phyloP scores from a whole-genome alignment of 1,139 yeast species.

The Neolecta irregularis region DNA sequence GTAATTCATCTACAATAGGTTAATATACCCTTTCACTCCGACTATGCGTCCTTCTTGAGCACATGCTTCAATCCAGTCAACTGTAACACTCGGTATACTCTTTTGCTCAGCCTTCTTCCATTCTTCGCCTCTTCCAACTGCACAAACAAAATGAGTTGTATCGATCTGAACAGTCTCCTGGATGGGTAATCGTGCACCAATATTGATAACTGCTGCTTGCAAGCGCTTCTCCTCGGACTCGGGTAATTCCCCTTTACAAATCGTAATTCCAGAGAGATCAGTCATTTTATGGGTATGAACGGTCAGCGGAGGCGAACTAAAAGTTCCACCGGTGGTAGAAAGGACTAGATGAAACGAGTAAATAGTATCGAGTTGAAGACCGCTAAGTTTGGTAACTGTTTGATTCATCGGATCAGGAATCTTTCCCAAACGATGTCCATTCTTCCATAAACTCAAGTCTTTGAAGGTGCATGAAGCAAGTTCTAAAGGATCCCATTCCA shows the following conservation, averaged over 20 bases:
- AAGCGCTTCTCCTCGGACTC: slow-evolving; percentile 34
- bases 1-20: too few species aligned
- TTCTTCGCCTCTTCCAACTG: slow-evolving; percentile 49
- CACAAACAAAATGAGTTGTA: slow-evolving; percentile 85
- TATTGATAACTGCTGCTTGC: slow-evolving; percentile 18
- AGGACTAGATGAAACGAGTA: slow-evolving; percentile 68
- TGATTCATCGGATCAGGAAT: slow-evolving; percentile 74
- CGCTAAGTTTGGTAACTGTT: slow-evolving; percentile 75
- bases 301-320: slow-evolving; percentile 48
- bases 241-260: slow-evolving; percentile 57
- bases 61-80: slow-evolving; percentile 95
- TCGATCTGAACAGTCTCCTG: slow-evolving; percentile 66
- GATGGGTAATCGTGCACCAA: slow-evolving; percentile 78
- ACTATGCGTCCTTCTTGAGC: slow-evolving; percentile 77
- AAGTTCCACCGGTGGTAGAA: slow-evolving; percentile 80
- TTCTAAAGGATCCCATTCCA: slow-evolving; percentile 82
- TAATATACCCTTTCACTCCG: too few species aligned
- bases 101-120: slow-evolving; percentile 65
- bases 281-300: slow-evolving; percentile 92
- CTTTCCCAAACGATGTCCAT: slow-evolving; percentile 62
- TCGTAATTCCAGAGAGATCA: slow-evolving; percentile 81
- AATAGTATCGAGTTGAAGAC: slow-evolving; percentile 71
- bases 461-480: slow-evolving; percentile 73
- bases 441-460: slow-evolving; percentile 63
- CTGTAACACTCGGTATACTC: slow-evolving; percentile 88